Conservation (phyloP, 1,284 basidiomycete species). For the Sphaerobolus stellatus region DNA sequence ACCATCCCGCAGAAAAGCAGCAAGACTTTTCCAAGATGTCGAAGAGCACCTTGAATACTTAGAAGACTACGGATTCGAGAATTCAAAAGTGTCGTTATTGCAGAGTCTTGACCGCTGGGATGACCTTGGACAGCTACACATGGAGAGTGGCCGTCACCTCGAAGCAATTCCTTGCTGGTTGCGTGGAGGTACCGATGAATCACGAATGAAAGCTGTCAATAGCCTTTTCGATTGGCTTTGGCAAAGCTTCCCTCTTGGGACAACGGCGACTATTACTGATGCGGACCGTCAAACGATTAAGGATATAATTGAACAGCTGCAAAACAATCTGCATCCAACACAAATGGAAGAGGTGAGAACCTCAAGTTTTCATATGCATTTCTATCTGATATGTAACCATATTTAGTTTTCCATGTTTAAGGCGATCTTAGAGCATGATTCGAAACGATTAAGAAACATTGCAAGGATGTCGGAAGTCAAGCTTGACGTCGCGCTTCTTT, state of each 20-base stretch:
- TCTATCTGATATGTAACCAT: no score
- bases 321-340: neutral
- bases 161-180: constrained; percentile 52
- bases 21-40: constrained; percentile 46
- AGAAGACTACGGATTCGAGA: constrained; percentile 53
- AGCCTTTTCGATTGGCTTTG: constrained; percentile 13
- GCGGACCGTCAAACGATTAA: neutral
- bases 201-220: constrained; percentile 7
- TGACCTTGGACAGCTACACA: constrained; percentile 58
- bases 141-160: constrained; percentile 47
- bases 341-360: constrained; percentile 10
- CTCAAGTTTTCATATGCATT: no score
- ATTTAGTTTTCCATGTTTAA: constrained; percentile 42
- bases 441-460: constrained; percentile 26
- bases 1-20: constrained; percentile 41
- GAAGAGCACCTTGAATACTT: constrained; percentile 60
- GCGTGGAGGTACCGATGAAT: constrained; percentile 26
- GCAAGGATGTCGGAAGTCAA: constrained; percentile 24
- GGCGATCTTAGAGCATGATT: constrained; percentile 31
- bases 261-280: neutral
- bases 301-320: constrained; percentile 3
- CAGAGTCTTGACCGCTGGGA: constrained; percentile 40
- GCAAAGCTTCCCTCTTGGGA: constrained; percentile 12
- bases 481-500: constrained; percentile 38
- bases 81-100: constrained; percentile 51